Evolutionary conservation across 75 land plant genomes (phyloP), one percentile per base, ranked within the genome.

Genomic region (Ceratopteris richardii): DNA sequence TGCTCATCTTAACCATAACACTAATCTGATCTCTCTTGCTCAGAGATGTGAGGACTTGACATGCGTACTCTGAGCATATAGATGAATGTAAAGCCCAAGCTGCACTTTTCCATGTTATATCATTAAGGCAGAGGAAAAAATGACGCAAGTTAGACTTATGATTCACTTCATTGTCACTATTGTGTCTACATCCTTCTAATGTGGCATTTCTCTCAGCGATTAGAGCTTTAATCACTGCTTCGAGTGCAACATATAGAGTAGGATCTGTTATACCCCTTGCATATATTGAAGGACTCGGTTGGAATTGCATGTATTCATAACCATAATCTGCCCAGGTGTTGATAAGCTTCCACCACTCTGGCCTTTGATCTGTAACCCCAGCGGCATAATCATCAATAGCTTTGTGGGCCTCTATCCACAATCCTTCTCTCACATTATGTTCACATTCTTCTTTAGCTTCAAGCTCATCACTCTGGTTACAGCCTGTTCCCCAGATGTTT

Each of bases 291-390:
- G 76, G 76, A 41, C 76, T 71, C 5, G 76, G 76, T 48, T 66
- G 69, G 54, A 60, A 73, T 36, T 73, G 76, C 33, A 73, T 46
- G 70, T 56, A 73, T 39, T 73, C 73, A 53, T 66, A 73, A 18
- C 76, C 76, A 31, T 51, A 53, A 44, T 73, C 71, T 6, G 76
- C 76, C 76, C 76, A 73, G 11, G 40, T 40, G 68, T 48, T 59
- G 27, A 66, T 28, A 26, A 73, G 70, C 23, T 55, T 56, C 76
- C 76, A 66, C 76, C 76, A 73, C 23, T 73, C 76, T 64, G 54
- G 62, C 33, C 61, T 54, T 24, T 64, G 69, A 7, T 44, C 70
- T 23, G 57, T 27, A 10, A 63, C 48, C 14, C 65, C 61, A 1
- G 73, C 64, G 22, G 60, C 36, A 44, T 60, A 61, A 47, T 55